Evolutionary conservation across 768 basidiomycete species (phyloP), one percentile per base, ranked within the genome.

Genomic region (Rhodotorula graminis): DNA sequence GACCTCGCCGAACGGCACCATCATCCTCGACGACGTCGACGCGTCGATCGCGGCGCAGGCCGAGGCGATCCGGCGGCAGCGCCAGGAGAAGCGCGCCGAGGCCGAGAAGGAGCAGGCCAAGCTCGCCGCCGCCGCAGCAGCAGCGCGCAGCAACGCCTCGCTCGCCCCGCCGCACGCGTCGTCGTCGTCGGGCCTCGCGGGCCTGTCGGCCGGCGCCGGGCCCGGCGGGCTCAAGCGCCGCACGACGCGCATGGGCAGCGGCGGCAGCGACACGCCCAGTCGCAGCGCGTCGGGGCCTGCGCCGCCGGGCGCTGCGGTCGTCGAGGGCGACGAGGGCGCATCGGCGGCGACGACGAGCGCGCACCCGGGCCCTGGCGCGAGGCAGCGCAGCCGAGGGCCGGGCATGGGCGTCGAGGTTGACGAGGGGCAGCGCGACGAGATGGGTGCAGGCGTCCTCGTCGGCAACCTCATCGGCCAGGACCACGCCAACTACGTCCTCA

Each of bases 401-500:
- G 60, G 44, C 27, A 16, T 21, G 15, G 60, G 44, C 12, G 8
- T 46, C 14, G 44, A 46, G 14, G 44, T 12, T 3, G 14, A 46
- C 44, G 14, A 12, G 44, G 44, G 44, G 2, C 8, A 37, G 31
- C 56, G 40, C 49, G 42, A 61, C 25, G 58, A 61, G 23, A 42
- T 44, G 11, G 57, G 88, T 61, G 82, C 85, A 42, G 82, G 80
- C 65, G 88, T 89, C 9, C 82, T 94, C 21, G 91, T 97, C 0
- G 96, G 96, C 1, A 98, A 98, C 80, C 83, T 98, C 76, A 96
- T 99, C 75, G 92, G 93, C n/a, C 94, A 97, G 80, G 95, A 88
- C 78, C 96, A 99, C 82, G 94, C 90, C 81, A 99, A 99, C 83
- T 99, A 97, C 77, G 91, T 98, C 70, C 83, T 99, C 79, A 98